Evolutionary conservation across 2,329 filamentous ascomycete genomes (phyloP).

Genomic region (Microsporum audouinii): DNA sequence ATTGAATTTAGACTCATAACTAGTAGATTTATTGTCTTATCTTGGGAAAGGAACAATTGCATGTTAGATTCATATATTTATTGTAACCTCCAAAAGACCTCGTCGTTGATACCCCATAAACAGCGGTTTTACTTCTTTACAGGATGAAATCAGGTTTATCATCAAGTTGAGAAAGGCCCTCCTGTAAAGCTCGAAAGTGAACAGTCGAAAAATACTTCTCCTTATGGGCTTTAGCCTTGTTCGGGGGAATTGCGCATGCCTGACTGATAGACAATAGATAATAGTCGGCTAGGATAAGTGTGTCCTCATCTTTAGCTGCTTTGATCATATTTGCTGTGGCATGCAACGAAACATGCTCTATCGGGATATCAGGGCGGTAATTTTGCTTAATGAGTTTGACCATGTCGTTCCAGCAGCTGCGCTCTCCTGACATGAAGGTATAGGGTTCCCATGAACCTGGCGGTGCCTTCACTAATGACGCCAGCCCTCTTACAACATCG

Average conservation of each 20-base stretch:
- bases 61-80: too few species aligned
- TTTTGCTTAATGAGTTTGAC: background rate
- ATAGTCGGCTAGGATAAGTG: background rate
- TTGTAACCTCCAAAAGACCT: too few species aligned
- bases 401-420: background rate
- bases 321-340: background rate
- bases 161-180: background rate
- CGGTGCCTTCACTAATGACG: background rate
- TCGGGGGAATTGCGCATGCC: background rate
- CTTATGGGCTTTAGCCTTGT: background rate
- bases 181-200: background rate
- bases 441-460: conserved; percentile 2
- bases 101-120: background rate
- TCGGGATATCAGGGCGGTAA: background rate
- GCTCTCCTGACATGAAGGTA: background rate
- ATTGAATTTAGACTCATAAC: too few species aligned
- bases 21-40: too few species aligned
- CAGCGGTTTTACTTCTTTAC: background rate
- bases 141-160: background rate
- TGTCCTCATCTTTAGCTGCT: conserved; percentile 1
- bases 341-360: background rate
- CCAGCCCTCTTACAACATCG: conserved; percentile 1
- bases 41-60: too few species aligned
- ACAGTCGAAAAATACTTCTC: background rate
- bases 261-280: background rate